These are phyloP conservation scores for Colletotrichum echinochloae DNA, from an alignment of 2,329 filamentous ascomycete genomes.

Conservation along the genomic window DNA sequence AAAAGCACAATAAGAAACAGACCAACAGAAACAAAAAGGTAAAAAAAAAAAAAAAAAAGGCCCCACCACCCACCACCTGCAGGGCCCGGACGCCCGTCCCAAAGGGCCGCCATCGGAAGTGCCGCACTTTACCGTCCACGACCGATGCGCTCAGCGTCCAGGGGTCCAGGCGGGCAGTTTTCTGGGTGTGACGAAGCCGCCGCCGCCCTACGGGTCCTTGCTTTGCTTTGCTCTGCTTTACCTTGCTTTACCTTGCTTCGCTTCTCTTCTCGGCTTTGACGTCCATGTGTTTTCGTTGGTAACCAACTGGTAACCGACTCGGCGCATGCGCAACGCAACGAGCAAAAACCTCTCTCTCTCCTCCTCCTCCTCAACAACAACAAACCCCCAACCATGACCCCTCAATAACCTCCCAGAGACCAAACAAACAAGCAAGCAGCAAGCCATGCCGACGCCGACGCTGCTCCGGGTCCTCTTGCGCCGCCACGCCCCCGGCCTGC, in stretches of 20 bases:
- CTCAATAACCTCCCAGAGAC: background rate
- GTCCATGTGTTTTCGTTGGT: background rate
- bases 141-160: background rate
- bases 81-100: conserved; percentile 29
- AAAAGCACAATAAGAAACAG: conserved; percentile 1
- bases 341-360: conserved; percentile 4
- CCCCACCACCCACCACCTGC: conserved; percentile 8
- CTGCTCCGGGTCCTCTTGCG: conserved; percentile 46
- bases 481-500: conserved; percentile 45
- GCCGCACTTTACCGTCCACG: conserved; percentile 26
- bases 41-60: background rate
- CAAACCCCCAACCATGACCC: conserved; percentile 12
- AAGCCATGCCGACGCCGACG: conserved; percentile 43
- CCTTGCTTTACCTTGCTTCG: background rate
- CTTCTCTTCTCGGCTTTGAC: conserved; percentile 18
- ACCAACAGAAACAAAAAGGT: conserved; percentile 26
- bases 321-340: background rate
- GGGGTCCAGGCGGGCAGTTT: conserved; percentile 13
- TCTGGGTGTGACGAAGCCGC: conserved; percentile 7
- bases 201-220: conserved; percentile 6
- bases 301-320: background rate
- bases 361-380: no score
- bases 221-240: background rate
- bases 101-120: conserved; percentile 29
- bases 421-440: background rate